Evolutionary conservation across 2,329 filamentous ascomycete species (phyloP).

Genomic region (Truncatella angustata): DNA sequence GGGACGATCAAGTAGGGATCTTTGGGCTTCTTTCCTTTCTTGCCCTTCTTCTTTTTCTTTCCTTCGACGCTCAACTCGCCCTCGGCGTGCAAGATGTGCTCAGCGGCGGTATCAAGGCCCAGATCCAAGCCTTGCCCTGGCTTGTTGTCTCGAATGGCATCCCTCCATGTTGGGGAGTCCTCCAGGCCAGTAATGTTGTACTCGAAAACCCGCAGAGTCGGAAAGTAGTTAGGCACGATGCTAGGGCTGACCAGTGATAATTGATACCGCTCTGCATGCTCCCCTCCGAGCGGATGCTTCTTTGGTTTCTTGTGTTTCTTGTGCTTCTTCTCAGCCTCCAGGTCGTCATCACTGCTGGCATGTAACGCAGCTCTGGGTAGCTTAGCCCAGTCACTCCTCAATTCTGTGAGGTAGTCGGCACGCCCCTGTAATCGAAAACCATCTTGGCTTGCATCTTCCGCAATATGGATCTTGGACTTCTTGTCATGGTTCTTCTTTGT

Average conservation of each 20-base stretch:
- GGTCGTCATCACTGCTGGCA: slow-evolving; percentile 18
- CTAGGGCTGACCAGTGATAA: slow-evolving; percentile 80
- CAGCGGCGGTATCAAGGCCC: background rate
- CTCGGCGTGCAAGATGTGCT: slow-evolving; percentile 17
- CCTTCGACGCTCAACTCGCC: slow-evolving; percentile 32
- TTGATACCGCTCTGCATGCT: slow-evolving; percentile 82
- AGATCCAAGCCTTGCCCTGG: background rate
- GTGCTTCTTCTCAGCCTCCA: slow-evolving; percentile 33
- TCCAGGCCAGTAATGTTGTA: slow-evolving; percentile 87
- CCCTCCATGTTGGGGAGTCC: slow-evolving; percentile 44
- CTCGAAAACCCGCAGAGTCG: slow-evolving; percentile 83
- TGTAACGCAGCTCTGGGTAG: slow-evolving; percentile 55
- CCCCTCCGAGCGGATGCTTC: slow-evolving; percentile 70
- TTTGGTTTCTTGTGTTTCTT: background rate
- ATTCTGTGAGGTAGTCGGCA: slow-evolving; percentile 75
- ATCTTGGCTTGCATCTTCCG: slow-evolving; percentile 2
- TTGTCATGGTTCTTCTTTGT: slow-evolving; percentile 32
- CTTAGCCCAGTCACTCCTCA: slow-evolving; percentile 75
- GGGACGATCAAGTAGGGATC: slow-evolving; percentile 66
- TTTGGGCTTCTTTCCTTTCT: slow-evolving; percentile 49
- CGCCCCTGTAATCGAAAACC: slow-evolving; percentile 61
- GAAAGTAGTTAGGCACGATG: slow-evolving; percentile 89
- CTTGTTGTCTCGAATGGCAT: slow-evolving; percentile 11
- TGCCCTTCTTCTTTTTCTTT: slow-evolving; percentile 40
- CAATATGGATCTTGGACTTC: slow-evolving; percentile 1